Conservation (phyloP, 345 rosid genomes). For the Dipteronia dyeriana region DNA sequence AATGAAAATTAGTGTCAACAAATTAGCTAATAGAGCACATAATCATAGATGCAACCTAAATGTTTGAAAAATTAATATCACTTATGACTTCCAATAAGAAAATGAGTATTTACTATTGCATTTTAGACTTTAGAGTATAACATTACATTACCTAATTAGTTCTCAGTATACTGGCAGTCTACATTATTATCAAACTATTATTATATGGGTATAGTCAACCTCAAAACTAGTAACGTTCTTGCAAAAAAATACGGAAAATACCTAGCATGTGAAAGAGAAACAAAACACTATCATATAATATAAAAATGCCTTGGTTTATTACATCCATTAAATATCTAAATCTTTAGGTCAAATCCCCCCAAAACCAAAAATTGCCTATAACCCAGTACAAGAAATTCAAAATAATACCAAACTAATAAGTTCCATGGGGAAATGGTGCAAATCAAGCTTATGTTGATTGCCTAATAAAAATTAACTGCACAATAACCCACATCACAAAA, state of each 20-base stretch:
- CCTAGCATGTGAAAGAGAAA: background rate
- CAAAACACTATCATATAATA: background rate
- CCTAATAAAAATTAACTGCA: background rate
- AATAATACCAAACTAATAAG: background rate
- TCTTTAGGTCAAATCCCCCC: constrained; percentile 3
- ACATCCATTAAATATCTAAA: background rate
- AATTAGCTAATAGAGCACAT: too few species aligned
- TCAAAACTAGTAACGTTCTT: background rate
- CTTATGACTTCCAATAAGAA: background rate
- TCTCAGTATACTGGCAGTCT: background rate
- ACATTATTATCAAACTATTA: background rate
- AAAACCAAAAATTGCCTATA: background rate
- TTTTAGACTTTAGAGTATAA: background rate
- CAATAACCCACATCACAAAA: background rate
- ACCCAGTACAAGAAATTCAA: constrained; percentile 10
- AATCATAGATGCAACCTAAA: too few species aligned
- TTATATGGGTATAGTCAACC: background rate
- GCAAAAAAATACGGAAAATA: background rate
- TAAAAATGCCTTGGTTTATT: background rate
- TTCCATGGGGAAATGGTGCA: background rate
- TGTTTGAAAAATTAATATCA: background rate
- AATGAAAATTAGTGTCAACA: too few species aligned
- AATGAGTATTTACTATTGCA: background rate
- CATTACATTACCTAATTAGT: background rate
- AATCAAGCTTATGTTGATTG: background rate